These are phyloP conservation scores for Hypomontagnella monticulosa DNA, from an alignment of 495 filamentous ascomycete species.

Conservation along the genomic window DNA sequence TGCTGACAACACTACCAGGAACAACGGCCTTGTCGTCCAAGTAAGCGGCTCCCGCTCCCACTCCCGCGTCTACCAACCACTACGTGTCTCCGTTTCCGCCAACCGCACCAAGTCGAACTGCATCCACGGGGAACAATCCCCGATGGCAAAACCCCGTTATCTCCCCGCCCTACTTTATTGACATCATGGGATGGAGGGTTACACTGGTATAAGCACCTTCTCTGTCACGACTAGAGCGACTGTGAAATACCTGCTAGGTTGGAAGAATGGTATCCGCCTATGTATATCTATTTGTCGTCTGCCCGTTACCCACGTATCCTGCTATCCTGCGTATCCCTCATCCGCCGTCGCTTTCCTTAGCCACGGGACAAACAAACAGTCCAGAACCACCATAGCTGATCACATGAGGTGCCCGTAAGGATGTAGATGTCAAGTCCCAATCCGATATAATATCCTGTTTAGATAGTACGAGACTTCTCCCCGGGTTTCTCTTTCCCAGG, in stretches of 20 bases:
- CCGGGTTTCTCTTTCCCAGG: slow-evolving; percentile 15
- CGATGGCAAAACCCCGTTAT: slow-evolving; percentile 37
- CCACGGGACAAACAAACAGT: slow-evolving; percentile 23
- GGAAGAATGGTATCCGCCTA: too few relatives aligned
- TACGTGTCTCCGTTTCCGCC: slow-evolving; percentile 30
- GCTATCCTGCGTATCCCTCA: background rate
- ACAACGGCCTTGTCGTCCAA: slow-evolving; percentile 30
- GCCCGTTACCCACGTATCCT: background rate
- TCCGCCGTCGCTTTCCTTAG: slow-evolving; percentile 11
- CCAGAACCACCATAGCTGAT: background rate
- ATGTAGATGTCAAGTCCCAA: too few relatives aligned
- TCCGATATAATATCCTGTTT: background rate
- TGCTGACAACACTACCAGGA: slow-evolving; percentile 24
- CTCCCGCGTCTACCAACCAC: slow-evolving; percentile 2
- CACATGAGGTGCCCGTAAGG: background rate
- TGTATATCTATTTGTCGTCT: background rate
- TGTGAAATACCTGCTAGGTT: background rate
- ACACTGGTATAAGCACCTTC: slow-evolving; percentile 32
- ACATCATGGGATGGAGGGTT: slow-evolving; percentile 36
- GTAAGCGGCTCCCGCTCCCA: slow-evolving; percentile 33
- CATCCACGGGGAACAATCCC: slow-evolving; percentile 20
- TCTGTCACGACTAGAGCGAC: slow-evolving; percentile 18
- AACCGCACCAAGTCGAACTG: slow-evolving; percentile 15
- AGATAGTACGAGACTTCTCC: slow-evolving; percentile 18
- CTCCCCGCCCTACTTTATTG: slow-evolving; percentile 26